Conservation (phyloP, 345 rosid genomes). For the Hibiscus syriacus region DNA sequence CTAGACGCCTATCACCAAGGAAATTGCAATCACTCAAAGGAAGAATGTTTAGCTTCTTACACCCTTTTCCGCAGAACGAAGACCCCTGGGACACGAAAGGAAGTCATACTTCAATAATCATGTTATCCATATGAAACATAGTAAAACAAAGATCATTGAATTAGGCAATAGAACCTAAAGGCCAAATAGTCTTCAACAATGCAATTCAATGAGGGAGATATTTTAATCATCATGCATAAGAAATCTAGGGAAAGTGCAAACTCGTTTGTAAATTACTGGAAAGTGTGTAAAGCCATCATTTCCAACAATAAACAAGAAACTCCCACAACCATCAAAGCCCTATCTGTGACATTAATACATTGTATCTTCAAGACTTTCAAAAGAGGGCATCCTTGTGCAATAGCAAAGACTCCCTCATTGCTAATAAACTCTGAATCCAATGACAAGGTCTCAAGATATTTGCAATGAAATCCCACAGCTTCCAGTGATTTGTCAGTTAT, state of each 20-base stretch:
- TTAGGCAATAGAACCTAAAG: background rate
- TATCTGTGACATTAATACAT: slow-evolving; percentile 64
- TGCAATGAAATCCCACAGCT: slow-evolving; percentile 68
- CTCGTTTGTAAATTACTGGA: slow-evolving; percentile 75
- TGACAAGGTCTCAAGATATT: slow-evolving; percentile 53
- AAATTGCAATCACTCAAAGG: slow-evolving; percentile 73
- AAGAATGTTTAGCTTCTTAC: slow-evolving; percentile 67
- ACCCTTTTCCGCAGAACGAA: slow-evolving; percentile 67
- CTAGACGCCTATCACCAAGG: slow-evolving; percentile 71
- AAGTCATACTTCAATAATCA: background rate
- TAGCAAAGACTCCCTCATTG: slow-evolving; percentile 58
- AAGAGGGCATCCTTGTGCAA: slow-evolving; percentile 65
- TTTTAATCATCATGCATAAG: background rate
- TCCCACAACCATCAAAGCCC: slow-evolving; percentile 63
- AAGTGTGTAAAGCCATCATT: slow-evolving; percentile 61
- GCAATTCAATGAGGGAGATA: background rate
- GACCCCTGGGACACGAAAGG: slow-evolving; percentile 55
- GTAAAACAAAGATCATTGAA: background rate
- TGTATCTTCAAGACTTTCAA: slow-evolving; percentile 73
- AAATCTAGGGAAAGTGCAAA: slow-evolving; percentile 23
- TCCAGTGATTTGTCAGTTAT: slow-evolving; percentile 63
- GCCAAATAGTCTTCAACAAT: background rate
- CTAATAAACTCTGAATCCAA: slow-evolving; percentile 78
- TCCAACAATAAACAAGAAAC: slow-evolving; percentile 53
- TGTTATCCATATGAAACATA: background rate